These are phyloP conservation scores for Lepidium aucheri DNA, from an alignment of 345 rosid species.

Conservation along the genomic window DNA sequence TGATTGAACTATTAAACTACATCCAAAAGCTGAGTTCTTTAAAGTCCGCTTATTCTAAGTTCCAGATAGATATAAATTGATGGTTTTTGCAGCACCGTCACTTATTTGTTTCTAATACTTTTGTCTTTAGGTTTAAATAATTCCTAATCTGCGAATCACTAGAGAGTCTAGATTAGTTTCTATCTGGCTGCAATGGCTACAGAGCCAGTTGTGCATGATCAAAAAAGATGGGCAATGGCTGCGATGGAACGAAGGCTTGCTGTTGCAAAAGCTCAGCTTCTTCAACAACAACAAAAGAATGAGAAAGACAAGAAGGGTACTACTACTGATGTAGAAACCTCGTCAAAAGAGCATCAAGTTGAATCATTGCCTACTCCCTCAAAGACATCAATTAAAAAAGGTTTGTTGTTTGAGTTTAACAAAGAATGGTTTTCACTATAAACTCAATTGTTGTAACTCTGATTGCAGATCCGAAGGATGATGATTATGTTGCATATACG, in stretches of 20 bases:
- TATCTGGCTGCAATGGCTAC: slow-evolving; percentile 12
- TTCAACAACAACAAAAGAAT: slow-evolving; percentile 39
- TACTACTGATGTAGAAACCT: background rate
- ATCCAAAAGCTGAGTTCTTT: background rate
- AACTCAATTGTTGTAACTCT: too few species aligned
- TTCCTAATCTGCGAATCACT: background rate
- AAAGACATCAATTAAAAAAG: slow-evolving; percentile 27
- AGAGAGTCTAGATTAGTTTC: background rate
- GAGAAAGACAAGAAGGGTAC: slow-evolving; percentile 24
- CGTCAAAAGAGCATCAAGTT: slow-evolving; percentile 8
- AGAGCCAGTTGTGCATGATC: slow-evolving; percentile 28
- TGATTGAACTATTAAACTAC: background rate
- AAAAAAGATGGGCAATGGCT: slow-evolving; percentile 44
- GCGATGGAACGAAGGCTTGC: slow-evolving; percentile 59
- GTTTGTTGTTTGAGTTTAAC: slow-evolving; percentile 22
- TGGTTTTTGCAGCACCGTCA: background rate
- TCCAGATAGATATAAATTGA: background rate
- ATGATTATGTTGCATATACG: slow-evolving; percentile 38
- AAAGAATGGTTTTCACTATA: too few species aligned
- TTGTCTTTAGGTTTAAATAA: too few species aligned
- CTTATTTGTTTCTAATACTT: too few species aligned
- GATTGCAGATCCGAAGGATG: slow-evolving; percentile 42
- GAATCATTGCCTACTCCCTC: slow-evolving; percentile 21
- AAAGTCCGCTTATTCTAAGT: background rate
- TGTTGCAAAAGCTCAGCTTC: slow-evolving; percentile 47